Conservation (phyloP, 1,139 yeast genomes). For the Meyerozyma athensensis region DNA sequence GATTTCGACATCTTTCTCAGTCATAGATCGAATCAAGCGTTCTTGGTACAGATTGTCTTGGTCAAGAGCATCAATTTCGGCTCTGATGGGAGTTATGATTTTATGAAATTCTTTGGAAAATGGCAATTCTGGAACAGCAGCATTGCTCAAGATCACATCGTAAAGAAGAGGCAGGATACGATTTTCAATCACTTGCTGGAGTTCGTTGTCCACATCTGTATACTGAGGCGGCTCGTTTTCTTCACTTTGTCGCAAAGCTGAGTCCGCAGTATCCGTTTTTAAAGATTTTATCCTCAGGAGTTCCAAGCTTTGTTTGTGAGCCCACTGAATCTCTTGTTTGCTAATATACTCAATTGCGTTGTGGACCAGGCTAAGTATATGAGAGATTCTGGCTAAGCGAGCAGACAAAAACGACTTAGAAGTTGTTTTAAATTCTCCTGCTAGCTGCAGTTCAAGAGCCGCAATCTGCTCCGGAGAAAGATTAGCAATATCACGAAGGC, state of each 20-base stretch:
- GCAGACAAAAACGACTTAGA: slow-evolving; percentile 28
- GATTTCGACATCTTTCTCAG: slow-evolving; percentile 13
- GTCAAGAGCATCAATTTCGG: slow-evolving; percentile 10
- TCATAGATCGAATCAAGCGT: slow-evolving; percentile 12
- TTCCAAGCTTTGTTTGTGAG: background rate
- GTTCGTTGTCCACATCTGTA: background rate
- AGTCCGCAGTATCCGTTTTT: background rate
- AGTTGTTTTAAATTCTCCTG: slow-evolving; percentile 27
- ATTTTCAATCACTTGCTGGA: background rate
- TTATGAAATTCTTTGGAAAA: slow-evolving; percentile 18
- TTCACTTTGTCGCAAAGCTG: background rate
- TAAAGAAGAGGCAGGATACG: background rate
- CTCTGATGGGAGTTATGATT: slow-evolving; percentile 12
- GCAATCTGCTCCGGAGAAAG: slow-evolving; percentile 27
- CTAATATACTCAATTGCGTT: background rate
- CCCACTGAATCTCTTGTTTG: background rate
- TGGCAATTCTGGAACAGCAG: background rate
- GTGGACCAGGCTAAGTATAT: background rate
- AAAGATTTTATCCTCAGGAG: background rate
- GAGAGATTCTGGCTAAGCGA: slow-evolving; percentile 25
- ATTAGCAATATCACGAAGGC: slow-evolving; percentile 13
- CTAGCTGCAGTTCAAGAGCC: slow-evolving; percentile 24
- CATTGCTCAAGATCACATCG: background rate
- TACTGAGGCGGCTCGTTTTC: background rate
- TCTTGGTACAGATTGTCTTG: slow-evolving; percentile 14